phyloP scores from a whole-genome alignment of 495 filamentous ascomycete genomes.

The Entonaema liquescens region DNA sequence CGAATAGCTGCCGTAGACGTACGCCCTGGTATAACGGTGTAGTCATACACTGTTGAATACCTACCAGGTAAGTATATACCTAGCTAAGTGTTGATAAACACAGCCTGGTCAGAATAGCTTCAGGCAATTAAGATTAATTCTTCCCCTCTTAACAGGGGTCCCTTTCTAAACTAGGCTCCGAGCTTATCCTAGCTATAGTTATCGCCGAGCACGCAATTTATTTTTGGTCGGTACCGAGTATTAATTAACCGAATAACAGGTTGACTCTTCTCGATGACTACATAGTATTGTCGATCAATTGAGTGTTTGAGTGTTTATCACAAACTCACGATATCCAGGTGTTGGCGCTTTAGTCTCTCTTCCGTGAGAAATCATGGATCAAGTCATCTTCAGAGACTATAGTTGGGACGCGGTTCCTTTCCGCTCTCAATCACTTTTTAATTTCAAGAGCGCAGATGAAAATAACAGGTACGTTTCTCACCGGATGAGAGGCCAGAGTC shows the following conservation, averaged over 20 bases:
- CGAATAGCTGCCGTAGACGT: neutral
- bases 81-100: no score
- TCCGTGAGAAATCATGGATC: constrained; percentile 33
- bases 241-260: constrained; percentile 24
- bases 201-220: constrained; percentile 32
- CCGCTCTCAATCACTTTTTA: constrained; percentile 25
- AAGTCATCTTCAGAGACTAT: constrained; percentile 20
- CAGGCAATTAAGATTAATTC: constrained; percentile 23
- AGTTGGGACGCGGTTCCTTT: constrained; percentile 30
- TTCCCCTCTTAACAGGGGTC: constrained; percentile 33
- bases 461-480: constrained; percentile 17
- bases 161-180: constrained; percentile 14
- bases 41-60: no score
- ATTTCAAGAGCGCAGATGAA: constrained; percentile 1
- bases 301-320: neutral
- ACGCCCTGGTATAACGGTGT: neutral
- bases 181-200: constrained; percentile 19
- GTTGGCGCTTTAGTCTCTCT: neutral
- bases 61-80: no score
- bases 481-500: neutral
- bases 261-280: constrained; percentile 9
- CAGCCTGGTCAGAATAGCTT: constrained; percentile 21
- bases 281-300: constrained; percentile 1
- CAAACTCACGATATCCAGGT: constrained; percentile 5
- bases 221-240: neutral